Conservation (phyloP, 257 asterid species). For the Solanum phureja region DNA sequence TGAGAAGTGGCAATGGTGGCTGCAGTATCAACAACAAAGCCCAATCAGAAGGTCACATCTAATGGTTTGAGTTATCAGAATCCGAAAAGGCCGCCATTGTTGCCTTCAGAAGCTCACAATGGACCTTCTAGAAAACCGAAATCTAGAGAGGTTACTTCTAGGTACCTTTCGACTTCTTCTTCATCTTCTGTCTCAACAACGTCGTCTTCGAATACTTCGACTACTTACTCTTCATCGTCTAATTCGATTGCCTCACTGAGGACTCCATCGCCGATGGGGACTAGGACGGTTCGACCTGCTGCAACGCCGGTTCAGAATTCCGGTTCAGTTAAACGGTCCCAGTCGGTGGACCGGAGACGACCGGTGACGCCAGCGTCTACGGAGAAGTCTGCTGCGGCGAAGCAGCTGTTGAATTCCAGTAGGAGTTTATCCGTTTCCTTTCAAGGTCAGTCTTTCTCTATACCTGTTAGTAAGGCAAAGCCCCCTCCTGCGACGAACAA, state of each 20-base stretch:
- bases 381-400: constrained; percentile 51
- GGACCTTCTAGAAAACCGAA: constrained; percentile 47
- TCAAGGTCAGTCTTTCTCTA: constrained; percentile 66
- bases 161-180: constrained; percentile 50
- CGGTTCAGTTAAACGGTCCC: constrained; percentile 8
- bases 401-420: constrained; percentile 45
- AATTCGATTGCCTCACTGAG: constrained; percentile 32
- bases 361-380: constrained; percentile 32
- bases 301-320: constrained; percentile 14
- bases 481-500: constrained; percentile 34
- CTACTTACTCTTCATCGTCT: constrained; percentile 13
- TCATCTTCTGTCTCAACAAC: constrained; percentile 62
- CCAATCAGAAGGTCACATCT: constrained; percentile 41
- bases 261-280: constrained; percentile 40
- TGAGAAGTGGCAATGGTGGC: constrained; percentile 42
- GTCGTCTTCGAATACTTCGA: constrained; percentile 42
- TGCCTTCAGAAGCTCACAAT: constrained; percentile 46
- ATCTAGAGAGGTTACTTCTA: constrained; percentile 48
- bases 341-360: constrained; percentile 23
- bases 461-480: constrained; percentile 48
- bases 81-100: constrained; percentile 51
- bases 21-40: constrained; percentile 33
- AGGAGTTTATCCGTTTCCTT: constrained; percentile 74
- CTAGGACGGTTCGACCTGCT: constrained; percentile 9
- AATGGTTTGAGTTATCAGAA: constrained; percentile 8